These are phyloP conservation scores for Talaromyces sp. DNA, from an alignment of 2,329 filamentous ascomycete genomes.

Conservation along the genomic window DNA sequence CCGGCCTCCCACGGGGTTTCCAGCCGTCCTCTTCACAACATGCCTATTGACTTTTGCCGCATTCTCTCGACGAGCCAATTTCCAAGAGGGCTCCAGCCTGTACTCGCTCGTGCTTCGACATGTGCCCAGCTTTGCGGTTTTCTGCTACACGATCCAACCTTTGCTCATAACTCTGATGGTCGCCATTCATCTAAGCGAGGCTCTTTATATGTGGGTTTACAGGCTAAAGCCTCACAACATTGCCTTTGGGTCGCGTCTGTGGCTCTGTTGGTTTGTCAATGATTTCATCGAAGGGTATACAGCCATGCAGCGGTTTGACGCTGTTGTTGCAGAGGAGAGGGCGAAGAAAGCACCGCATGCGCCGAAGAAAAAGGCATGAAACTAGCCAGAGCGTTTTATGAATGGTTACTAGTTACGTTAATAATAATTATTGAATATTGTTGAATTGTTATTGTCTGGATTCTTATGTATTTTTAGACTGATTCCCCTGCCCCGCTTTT, in stretches of 20 bases:
- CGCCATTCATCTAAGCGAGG: conserved; percentile 62
- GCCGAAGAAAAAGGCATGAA: not conserved
- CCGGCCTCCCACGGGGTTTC: conserved; percentile 47
- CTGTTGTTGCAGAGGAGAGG: conserved; percentile 38
- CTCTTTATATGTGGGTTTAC: conserved; percentile 41
- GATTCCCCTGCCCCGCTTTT: not conserved
- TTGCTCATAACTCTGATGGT: conserved; percentile 57
- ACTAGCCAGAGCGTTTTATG: not conserved
- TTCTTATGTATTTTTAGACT: no score
- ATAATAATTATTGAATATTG: not conserved
- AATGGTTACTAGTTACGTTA: not conserved
- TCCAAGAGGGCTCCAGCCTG: conserved; percentile 49
- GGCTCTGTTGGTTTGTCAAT: conserved; percentile 52
- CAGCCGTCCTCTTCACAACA: conserved; percentile 51
- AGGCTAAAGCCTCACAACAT: conserved; percentile 52
- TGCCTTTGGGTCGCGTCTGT: conserved; percentile 43
- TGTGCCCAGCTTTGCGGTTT: conserved; percentile 56
- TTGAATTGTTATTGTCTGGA: not conserved
- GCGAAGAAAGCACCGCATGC: conserved; percentile 21
- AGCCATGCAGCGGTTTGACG: conserved; percentile 44
- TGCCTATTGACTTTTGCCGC: conserved; percentile 53
- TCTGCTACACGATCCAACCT: conserved; percentile 57
- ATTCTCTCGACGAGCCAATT: conserved; percentile 47
- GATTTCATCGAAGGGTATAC: conserved; percentile 52
- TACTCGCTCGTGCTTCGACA: conserved; percentile 49